Evolutionary conservation across 2,329 filamentous ascomycete genomes (phyloP).

Genomic region (Simplicillium sp.): DNA sequence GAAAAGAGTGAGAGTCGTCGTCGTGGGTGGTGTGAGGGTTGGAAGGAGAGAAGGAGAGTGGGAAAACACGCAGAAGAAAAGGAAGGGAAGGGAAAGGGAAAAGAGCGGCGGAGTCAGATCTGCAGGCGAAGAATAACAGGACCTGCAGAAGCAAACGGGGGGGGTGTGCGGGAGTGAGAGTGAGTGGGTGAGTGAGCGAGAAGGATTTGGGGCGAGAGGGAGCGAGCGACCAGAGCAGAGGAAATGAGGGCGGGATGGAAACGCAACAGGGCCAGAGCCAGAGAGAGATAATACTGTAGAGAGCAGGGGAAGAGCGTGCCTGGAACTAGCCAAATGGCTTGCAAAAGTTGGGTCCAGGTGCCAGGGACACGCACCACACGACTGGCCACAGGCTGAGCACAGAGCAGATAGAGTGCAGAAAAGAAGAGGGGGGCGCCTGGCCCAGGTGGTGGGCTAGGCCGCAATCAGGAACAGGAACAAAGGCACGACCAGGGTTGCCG

Average conservation of each 20-base stretch:
- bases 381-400: no score
- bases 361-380: background rate
- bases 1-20: background rate
- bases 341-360: background rate
- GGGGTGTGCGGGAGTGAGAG: background rate
- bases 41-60: background rate
- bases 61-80: slow-evolving; percentile 2
- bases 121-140: background rate
- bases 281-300: background rate
- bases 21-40: slow-evolving; percentile 1
- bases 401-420: no score
- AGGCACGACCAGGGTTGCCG: no score
- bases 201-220: no score
- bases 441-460: no score
- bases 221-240: no score
- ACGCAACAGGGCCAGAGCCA: background rate
- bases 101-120: background rate
- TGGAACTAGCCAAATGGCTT: no score
- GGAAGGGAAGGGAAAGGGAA: slow-evolving; percentile 3
- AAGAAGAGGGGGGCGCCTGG: background rate
- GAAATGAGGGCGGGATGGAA: background rate
- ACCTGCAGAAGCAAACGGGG: background rate
- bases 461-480: no score
- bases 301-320: background rate
- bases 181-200: no score